phyloP scores from a whole-genome alignment of 257 asterid genomes.

The Euphrasia confusa region DNA sequence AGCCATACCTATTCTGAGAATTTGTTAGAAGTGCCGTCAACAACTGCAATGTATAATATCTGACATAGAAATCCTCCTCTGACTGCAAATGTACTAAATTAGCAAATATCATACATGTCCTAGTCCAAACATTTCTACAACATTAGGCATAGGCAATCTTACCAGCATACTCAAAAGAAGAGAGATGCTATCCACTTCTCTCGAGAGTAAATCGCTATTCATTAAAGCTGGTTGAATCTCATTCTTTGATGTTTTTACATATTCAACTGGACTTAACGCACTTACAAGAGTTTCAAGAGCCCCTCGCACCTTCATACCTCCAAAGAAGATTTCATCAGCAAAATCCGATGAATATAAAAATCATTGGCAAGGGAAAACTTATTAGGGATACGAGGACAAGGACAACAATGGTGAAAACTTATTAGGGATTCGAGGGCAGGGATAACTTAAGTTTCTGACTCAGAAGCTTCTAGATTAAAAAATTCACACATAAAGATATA shows the following conservation, averaged over 20 bases:
- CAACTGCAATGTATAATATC: conserved; percentile 83
- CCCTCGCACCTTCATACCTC: conserved; percentile 58
- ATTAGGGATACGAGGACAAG: conserved; percentile 7
- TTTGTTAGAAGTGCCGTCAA: conserved; percentile 85
- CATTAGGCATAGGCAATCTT: conserved; percentile 27
- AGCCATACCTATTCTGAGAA: conserved; percentile 71
- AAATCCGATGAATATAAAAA: conserved; percentile 18
- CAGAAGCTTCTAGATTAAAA: conserved; percentile 13
- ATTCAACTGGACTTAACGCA: conserved; percentile 13
- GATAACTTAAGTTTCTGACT: no score
- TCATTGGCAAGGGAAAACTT: conserved; percentile 18
- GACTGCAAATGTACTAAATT: conserved; percentile 48
- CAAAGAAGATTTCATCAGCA: conserved; percentile 24
- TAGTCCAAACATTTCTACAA: conserved; percentile 21
- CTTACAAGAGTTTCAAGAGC: conserved; percentile 20
- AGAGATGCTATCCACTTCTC: conserved; percentile 48
- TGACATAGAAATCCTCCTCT: conserved; percentile 93
- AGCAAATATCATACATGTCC: conserved; percentile 26
- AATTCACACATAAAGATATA: background rate
- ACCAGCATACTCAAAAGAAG: conserved; percentile 91
- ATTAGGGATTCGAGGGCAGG: conserved; percentile 7
- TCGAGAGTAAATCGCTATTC: conserved; percentile 15
- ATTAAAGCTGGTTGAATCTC: conserved; percentile 18
- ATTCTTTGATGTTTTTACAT: conserved; percentile 3
- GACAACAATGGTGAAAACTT: background rate